Base-by-base conservation (phyloP, 208 protist species). In the Leishmania turanica region DNA sequence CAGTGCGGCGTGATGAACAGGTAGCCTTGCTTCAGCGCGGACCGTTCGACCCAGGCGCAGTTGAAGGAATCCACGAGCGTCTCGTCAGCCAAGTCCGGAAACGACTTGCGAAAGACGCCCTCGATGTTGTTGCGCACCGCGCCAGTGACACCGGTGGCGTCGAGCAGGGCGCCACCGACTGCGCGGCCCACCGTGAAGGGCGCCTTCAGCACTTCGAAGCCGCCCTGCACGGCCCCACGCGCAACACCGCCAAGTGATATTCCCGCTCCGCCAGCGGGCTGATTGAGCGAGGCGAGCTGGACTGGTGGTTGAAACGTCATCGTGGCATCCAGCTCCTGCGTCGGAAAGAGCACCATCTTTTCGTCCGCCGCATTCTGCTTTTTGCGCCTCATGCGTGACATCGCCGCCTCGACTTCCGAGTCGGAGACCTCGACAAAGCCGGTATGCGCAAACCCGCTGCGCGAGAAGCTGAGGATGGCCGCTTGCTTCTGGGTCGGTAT, bases 111-210 rank as follows among this genome's bases (percentile, higher is more conserved):
- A 74, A 97, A 93, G 56, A 84, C 47, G 47, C 75, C 78, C 79
- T 97, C 92, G 51, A 90, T 89, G 69, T 86, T 91, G 60, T 85
- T 89, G 73, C 91, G 89, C 76, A 96, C 85, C 27, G 92, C 92
- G 49, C 77, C 91, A 13, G 80, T 90, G 27, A 94, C 90, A 8
- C 93, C 92, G 7, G 92, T 92, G 17, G 85, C 90, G 69, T 93
- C 91, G 27, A 97, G 84, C 60, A 97, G 84, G 11, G 93, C 93
- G 8, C 82, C 88, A 17, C 87, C 87, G n/a, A 93, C 85, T 34
- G 79, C 90, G 34, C 86, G 87, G 51, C 91, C 88, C 0, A 93
- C 87, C n/a, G 84, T 91, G n/a, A 97, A 83, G 27, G 93, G 93
- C 7, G 89, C 90, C 75, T 83, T 86, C n/a, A 97, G 86, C 51